These are phyloP conservation scores for Lichina pygmaea DNA, from an alignment of 495 filamentous ascomycete species.

Conservation along the genomic window DNA sequence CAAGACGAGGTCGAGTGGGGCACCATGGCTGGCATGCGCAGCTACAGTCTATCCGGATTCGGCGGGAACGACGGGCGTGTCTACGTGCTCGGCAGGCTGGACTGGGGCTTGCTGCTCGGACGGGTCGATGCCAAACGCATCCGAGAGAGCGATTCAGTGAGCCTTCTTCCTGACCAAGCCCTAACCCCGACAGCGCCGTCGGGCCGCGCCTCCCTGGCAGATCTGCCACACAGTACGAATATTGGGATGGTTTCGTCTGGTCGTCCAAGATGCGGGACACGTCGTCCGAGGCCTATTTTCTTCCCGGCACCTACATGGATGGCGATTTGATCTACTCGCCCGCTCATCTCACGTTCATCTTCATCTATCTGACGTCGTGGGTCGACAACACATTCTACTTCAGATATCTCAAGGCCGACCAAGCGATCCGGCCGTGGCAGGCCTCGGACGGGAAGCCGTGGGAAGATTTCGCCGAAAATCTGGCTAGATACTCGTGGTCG, in stretches of 20 bases:
- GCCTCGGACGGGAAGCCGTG: slow-evolving; percentile 5
- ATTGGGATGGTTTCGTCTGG: slow-evolving; percentile 9
- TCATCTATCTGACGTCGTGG: slow-evolving; percentile 11
- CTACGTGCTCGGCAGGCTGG: slow-evolving; percentile 10
- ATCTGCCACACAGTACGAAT: slow-evolving; percentile 6
- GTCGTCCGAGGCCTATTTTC: slow-evolving; percentile 7
- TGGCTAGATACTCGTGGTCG: slow-evolving; percentile 10
- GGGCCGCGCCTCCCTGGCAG: neutral
- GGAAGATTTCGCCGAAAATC: slow-evolving; percentile 9
- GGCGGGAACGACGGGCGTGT: slow-evolving; percentile 11
- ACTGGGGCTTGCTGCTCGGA: slow-evolving; percentile 8
- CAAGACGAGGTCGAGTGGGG: slow-evolving; percentile 12
- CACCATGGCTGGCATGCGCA: slow-evolving; percentile 10
- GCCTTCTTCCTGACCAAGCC: neutral
- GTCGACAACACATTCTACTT: slow-evolving; percentile 14
- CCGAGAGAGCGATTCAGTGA: slow-evolving; percentile 7
- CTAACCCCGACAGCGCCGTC: neutral
- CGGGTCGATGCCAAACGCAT: slow-evolving; percentile 5
- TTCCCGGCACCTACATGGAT: slow-evolving; percentile 11
- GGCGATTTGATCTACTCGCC: slow-evolving; percentile 13
- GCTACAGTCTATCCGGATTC: slow-evolving; percentile 11
- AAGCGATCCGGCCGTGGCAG: slow-evolving; percentile 8
- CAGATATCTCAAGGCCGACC: slow-evolving; percentile 10
- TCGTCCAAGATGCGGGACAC: slow-evolving; percentile 3
- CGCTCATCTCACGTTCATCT: slow-evolving; percentile 11